Conservation (phyloP, 2,329 filamentous ascomycete genomes). For the Colletotrichum melonis region DNA sequence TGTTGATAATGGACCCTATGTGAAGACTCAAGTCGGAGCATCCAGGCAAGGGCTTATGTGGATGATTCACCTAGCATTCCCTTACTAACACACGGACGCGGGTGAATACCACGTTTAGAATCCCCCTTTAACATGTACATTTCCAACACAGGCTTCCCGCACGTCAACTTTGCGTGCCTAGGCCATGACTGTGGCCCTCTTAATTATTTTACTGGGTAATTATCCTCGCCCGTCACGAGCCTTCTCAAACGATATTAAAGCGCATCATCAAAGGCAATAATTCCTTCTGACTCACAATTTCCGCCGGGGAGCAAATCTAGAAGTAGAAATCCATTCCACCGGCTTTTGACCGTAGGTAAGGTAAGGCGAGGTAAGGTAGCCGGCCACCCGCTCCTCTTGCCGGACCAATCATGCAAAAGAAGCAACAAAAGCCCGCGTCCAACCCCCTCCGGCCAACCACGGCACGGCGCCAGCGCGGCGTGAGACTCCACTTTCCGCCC, state of each 20-base stretch:
- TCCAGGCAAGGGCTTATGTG: constrained; percentile 8
- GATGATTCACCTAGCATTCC: background rate
- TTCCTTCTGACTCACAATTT: background rate
- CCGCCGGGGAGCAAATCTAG: background rate
- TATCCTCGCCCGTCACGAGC: too few species aligned
- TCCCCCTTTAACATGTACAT: too few species aligned
- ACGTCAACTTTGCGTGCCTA: too few species aligned
- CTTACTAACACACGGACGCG: too few species aligned
- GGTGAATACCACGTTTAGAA: too few species aligned
- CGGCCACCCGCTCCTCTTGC: background rate
- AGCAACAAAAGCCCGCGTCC: background rate
- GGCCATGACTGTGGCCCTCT: too few species aligned
- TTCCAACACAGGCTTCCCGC: too few species aligned
- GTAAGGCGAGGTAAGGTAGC: background rate
- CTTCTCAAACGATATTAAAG: too few species aligned
- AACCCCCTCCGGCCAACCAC: constrained; percentile 19
- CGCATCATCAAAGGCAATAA: background rate
- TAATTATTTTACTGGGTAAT: too few species aligned
- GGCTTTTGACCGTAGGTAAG: background rate
- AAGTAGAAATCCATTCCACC: background rate
- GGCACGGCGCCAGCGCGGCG: background rate
- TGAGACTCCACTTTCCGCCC: constrained; percentile 8
- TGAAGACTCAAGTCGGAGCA: background rate
- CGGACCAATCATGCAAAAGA: background rate
- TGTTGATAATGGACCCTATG: background rate